Percentiles rank a stretch among this genome's conserved stretches.
These are phyloP conservation scores for Lagenidium giganteum DNA, from an alignment of 352 stramenopile genomes.

Conservation along the genomic window DNA sequence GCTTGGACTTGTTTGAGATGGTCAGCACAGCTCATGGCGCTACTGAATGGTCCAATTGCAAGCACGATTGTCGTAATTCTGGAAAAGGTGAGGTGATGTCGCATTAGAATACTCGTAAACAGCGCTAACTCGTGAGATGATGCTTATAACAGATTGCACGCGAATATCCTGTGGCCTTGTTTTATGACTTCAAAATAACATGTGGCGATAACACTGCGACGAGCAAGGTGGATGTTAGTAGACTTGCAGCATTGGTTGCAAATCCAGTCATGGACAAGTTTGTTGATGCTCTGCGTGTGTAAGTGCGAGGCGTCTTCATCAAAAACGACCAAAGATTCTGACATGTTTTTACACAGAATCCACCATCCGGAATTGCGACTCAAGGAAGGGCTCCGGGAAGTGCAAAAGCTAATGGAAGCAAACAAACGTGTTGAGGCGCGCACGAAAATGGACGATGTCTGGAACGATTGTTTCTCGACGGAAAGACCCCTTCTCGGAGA, in stretches of 20 bases:
- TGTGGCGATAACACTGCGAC: slow-evolving; percentile 25
- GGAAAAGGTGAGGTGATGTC: slow-evolving; percentile 52
- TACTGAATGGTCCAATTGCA: slow-evolving; percentile 52
- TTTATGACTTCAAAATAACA: slow-evolving; percentile 81
- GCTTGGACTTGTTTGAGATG: slow-evolving; percentile 80
- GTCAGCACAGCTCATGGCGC: slow-evolving; percentile 72
- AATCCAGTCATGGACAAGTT: slow-evolving; percentile 82
- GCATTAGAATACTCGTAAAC: no score
- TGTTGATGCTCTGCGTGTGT: slow-evolving; percentile 68
- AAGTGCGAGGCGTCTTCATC: slow-evolving; percentile 10
- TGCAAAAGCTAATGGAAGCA: slow-evolving; percentile 57
- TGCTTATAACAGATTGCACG: slow-evolving; percentile 44
- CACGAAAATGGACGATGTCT: slow-evolving; percentile 31
- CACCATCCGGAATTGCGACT: slow-evolving; percentile 77
- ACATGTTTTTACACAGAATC: slow-evolving; percentile 29
- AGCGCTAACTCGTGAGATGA: no score
- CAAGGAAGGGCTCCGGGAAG: slow-evolving; percentile 71
- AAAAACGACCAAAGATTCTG: slow-evolving; percentile 1
- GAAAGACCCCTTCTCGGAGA: slow-evolving; percentile 42
- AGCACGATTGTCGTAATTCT: slow-evolving; percentile 52
- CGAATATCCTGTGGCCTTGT: slow-evolving; percentile 68
- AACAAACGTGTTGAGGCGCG: slow-evolving; percentile 27
- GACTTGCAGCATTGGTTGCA: slow-evolving; percentile 40
- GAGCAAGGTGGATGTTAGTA: slow-evolving; percentile 43
- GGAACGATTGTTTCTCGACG: slow-evolving; percentile 57